Percentiles rank a stretch among this genome's conserved stretches.
Evolutionary conservation across 2,329 filamentous ascomycete species (phyloP).

Genomic region (Cladorrhinum sp.): DNA sequence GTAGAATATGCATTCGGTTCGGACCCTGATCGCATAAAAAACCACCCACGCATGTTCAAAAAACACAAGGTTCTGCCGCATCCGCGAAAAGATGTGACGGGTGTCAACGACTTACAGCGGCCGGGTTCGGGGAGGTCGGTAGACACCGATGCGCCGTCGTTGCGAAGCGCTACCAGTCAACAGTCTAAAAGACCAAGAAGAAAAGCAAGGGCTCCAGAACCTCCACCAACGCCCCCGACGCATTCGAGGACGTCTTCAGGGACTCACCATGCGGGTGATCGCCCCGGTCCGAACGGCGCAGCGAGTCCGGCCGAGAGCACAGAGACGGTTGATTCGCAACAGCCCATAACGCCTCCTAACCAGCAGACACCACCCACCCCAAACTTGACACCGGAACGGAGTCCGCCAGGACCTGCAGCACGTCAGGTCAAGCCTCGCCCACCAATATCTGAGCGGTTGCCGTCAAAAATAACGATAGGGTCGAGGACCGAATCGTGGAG

Average conservation of each 20-base stretch:
- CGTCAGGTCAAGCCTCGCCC: constrained; percentile 47
- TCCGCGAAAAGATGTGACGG: constrained; percentile 25
- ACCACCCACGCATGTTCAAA: constrained; percentile 41
- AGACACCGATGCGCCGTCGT: constrained; percentile 20
- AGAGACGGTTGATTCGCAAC: constrained; percentile 36
- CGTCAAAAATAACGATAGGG: constrained; percentile 54
- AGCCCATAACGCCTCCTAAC: constrained; percentile 60
- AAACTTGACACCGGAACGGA: constrained; percentile 58
- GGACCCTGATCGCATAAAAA: constrained; percentile 29
- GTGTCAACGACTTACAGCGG: constrained; percentile 16
- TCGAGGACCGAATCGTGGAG: constrained; percentile 68
- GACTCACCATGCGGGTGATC: constrained; percentile 45
- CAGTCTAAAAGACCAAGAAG: constrained; percentile 16
- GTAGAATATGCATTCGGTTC: constrained; percentile 31
- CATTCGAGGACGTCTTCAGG: constrained; percentile 58
- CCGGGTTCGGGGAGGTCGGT: constrained; percentile 21
- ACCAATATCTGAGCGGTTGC: constrained; percentile 45
- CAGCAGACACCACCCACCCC: constrained; percentile 70
- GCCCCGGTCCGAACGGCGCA: constrained; percentile 34
- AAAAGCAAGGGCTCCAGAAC: constrained; percentile 26
- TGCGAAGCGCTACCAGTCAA: constrained; percentile 17
- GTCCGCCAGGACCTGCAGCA: constrained; percentile 49
- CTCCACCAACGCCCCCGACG: constrained; percentile 62
- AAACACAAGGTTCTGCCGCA: constrained; percentile 45
- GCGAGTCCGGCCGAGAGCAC: constrained; percentile 39